Percentiles rank a stretch among this genome's conserved stretches.
These are phyloP conservation scores for Aspergillus funiculosus DNA, from an alignment of 495 filamentous ascomycete genomes.

Conservation along the genomic window DNA sequence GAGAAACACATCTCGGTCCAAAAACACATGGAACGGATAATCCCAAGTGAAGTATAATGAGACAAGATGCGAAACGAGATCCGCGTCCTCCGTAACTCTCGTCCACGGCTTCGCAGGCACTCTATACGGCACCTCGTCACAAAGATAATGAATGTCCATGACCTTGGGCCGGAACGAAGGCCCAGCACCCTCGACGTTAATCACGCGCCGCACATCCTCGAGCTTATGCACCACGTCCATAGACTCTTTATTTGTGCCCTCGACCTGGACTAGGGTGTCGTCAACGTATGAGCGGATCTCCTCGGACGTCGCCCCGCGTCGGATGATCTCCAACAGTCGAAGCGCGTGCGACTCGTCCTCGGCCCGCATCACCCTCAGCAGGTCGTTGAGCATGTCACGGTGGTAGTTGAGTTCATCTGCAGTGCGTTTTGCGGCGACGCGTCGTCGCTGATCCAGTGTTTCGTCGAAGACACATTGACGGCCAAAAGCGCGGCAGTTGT, in stretches of 20 bases:
- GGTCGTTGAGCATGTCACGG: slow-evolving; percentile 37
- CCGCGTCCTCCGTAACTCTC: slow-evolving; percentile 42
- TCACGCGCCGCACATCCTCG: slow-evolving; percentile 27
- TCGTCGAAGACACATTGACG: slow-evolving; percentile 44
- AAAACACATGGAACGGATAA: slow-evolving; percentile 44
- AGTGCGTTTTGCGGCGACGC: slow-evolving; percentile 45
- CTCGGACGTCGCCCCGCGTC: slow-evolving; percentile 30
- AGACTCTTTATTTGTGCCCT: slow-evolving; percentile 9
- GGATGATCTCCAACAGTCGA: slow-evolving; percentile 34
- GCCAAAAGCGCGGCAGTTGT: slow-evolving; percentile 38
- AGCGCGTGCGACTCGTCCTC: slow-evolving; percentile 28
- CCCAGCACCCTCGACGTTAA: slow-evolving; percentile 30
- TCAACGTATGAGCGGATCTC: slow-evolving; percentile 36
- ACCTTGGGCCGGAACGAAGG: slow-evolving; percentile 39
- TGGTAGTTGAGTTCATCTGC: slow-evolving; percentile 42
- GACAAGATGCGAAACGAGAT: slow-evolving; percentile 49
- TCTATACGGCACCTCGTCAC: slow-evolving; percentile 34
- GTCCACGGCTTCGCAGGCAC: slow-evolving; percentile 51
- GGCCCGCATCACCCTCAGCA: slow-evolving; percentile 35
- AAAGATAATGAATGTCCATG: slow-evolving; percentile 45
- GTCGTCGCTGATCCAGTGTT: slow-evolving; percentile 43
- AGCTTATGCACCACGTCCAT: slow-evolving; percentile 23
- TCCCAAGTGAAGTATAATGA: slow-evolving; percentile 53
- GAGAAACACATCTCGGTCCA: slow-evolving; percentile 46
- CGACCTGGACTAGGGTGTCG: slow-evolving; percentile 24